Percentiles rank a stretch among this genome's conserved stretches.
Evolutionary conservation across 164 flowering plant species (phyloP).

Genomic region (Platanus orientalis): DNA sequence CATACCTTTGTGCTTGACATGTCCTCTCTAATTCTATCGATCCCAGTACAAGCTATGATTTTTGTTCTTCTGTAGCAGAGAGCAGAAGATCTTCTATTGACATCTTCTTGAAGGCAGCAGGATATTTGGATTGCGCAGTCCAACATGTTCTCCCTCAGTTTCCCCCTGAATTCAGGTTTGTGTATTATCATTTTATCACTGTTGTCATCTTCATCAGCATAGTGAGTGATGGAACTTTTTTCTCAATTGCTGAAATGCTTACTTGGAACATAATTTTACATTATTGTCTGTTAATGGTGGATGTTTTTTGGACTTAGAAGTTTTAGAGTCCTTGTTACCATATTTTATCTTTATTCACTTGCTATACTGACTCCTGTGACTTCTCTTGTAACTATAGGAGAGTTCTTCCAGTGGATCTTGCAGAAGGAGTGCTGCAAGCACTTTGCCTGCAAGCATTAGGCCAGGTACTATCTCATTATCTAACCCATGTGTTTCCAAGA

Average conservation of each 20-base stretch:
- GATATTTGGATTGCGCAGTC: slow-evolving; percentile 90
- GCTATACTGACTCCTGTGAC: not conserved
- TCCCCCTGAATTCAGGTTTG: slow-evolving; percentile 69
- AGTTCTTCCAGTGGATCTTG: slow-evolving; percentile 80
- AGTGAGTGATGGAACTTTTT: too few relatives aligned
- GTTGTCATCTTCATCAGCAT: not conserved
- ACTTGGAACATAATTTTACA: too few relatives aligned
- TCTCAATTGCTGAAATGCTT: too few relatives aligned
- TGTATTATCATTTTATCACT: not conserved
- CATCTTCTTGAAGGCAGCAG: slow-evolving; percentile 83
- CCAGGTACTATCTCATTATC: slow-evolving; percentile 51
- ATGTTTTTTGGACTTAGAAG: not conserved
- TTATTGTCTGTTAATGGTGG: not conserved
- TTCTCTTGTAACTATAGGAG: slow-evolving; percentile 40
- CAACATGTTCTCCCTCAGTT: slow-evolving; percentile 76
- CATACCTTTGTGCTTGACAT: not conserved
- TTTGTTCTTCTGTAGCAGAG: slow-evolving; percentile 38
- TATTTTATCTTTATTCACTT: not conserved
- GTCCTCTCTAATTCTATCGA: not conserved
- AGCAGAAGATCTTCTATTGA: slow-evolving; percentile 75
- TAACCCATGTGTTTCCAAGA: not conserved
- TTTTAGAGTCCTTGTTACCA: too few relatives aligned
- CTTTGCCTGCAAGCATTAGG: slow-evolving; percentile 91
- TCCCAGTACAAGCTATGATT: not conserved
- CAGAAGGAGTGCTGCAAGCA: slow-evolving; percentile 82